phyloP scores from a whole-genome alignment of 2,329 filamentous ascomycete genomes.

The Cyanodermella asteris region DNA sequence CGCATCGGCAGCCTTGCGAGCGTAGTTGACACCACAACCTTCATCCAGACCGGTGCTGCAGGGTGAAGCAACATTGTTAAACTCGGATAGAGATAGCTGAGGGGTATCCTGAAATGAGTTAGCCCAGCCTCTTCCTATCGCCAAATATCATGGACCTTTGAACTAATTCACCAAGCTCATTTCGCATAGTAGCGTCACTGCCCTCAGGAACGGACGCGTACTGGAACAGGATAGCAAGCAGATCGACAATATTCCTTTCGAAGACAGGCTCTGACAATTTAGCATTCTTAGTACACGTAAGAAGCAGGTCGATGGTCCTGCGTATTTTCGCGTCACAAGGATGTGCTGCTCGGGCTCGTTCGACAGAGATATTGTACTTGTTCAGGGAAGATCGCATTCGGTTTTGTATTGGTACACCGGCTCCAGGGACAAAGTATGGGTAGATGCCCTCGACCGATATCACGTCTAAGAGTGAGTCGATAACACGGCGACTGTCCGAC shows the following conservation, averaged over 20 bases:
- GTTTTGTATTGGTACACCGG: conserved; percentile 21
- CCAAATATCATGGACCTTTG: neutral
- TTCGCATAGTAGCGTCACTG: neutral
- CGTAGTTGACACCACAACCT: neutral
- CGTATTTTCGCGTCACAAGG: no score
- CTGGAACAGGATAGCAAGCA: conserved; percentile 3
- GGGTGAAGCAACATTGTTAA: conserved; percentile 3
- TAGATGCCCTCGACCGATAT: conserved; percentile 23
- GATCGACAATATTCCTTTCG: conserved; percentile 5
- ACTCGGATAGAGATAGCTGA: conserved; percentile 1
- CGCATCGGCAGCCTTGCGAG: conserved; percentile 17
- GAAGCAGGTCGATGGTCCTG: no score
- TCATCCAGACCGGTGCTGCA: conserved; percentile 1
- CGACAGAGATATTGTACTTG: conserved; percentile 15
- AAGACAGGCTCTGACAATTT: no score
- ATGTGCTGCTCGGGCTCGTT: neutral
- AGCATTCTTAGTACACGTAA: no score
- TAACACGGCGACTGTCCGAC: no score
- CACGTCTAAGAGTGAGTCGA: conserved; percentile 20
- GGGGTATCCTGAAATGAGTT: conserved; percentile 1
- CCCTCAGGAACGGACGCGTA: conserved; percentile 2
- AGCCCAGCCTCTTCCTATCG: neutral
- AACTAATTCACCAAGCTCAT: neutral
- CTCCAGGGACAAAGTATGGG: conserved; percentile 19
- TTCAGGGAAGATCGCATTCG: conserved; percentile 22